Base-by-base conservation (phyloP, 768 basidiomycete genomes). In the Auriscalpium orientale region DNA sequence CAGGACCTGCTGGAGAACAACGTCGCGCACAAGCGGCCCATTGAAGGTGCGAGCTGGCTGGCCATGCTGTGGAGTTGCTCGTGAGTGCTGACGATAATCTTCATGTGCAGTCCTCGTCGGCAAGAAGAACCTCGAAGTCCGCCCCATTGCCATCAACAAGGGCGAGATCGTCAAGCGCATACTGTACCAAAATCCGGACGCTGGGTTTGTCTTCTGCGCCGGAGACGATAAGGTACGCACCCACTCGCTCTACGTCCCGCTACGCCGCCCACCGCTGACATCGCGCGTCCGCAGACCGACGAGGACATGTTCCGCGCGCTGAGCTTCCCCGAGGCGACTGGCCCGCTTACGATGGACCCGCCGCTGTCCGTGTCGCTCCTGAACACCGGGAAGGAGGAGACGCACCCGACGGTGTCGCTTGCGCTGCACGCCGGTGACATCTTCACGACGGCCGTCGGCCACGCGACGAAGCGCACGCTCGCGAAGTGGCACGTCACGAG, bases 291-390 rank as follows among this genome's bases (percentile, higher is more conserved):
- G 12, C 62, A 89, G 90, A 95, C 95, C 49, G 93, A 98, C 75
- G 95, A 99, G 74, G 95, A 99, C 75, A 99, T 99, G 95, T 98
- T 98, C 88, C 87, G 94, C 61, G 80, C 91, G 0, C 77, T 95
- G 1, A 78, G 82, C 21, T 88, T 89, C 73, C 69, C 75, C 38
- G 65, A 60, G 46, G 44, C 46, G 37, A 2, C 57, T 34, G 55
- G 54, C 56, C 66, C 64, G 21, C 66, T 58, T 48, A 56, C 49
- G 22, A 66, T 89, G 74, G 75, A 82, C 63, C 78, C 72, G 53
- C 89, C 82, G 20, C 72, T 85, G 54, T 83, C 69, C 60, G 77
- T 67, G 67, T 75, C 70, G 8, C 71, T 77, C 20, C 55, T 71
- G 35, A 64, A 62, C 61, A 69, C 59, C 66, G 63, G 62, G 53